Conservation (phyloP, 768 basidiomycete genomes). For the Tulasnella sp. region DNA sequence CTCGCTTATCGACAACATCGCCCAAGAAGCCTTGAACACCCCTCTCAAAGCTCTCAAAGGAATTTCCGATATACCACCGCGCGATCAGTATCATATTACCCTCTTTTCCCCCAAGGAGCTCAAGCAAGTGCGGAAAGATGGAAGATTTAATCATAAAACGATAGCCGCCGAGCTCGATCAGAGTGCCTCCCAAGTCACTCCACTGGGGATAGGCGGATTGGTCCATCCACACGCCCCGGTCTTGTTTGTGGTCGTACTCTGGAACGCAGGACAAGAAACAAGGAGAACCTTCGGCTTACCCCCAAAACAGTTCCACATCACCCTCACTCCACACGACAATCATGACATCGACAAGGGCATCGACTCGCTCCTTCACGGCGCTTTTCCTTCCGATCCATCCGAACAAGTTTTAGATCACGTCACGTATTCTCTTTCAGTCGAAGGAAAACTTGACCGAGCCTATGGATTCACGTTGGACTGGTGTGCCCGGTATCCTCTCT, state of each 20-base stretch:
- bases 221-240: not conserved
- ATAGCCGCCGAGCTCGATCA: not conserved
- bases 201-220: not conserved
- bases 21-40: not conserved
- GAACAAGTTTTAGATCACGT: constrained; percentile 41
- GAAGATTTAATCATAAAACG: not conserved
- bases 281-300: constrained; percentile 44
- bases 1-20: constrained; percentile 1
- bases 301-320: constrained; percentile 51
- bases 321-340: constrained; percentile 38
- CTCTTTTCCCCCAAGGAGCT: constrained; percentile 21
- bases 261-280: constrained; percentile 46
- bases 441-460: constrained; percentile 34
- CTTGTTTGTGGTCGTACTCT: constrained; percentile 46
- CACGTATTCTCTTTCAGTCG: constrained; percentile 39
- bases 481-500: constrained; percentile 31
- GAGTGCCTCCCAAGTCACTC: not conserved
- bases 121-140: not conserved
- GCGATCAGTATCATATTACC: constrained; percentile 18
- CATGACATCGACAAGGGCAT: constrained; percentile 44
- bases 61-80: not conserved
- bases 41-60: not conserved
- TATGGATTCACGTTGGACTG: constrained; percentile 32
- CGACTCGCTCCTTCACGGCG: constrained; percentile 37
- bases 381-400: constrained; percentile 30